phyloP scores from a whole-genome alignment of 352 stramenopile genomes.

The Plasmopara viticola region DNA sequence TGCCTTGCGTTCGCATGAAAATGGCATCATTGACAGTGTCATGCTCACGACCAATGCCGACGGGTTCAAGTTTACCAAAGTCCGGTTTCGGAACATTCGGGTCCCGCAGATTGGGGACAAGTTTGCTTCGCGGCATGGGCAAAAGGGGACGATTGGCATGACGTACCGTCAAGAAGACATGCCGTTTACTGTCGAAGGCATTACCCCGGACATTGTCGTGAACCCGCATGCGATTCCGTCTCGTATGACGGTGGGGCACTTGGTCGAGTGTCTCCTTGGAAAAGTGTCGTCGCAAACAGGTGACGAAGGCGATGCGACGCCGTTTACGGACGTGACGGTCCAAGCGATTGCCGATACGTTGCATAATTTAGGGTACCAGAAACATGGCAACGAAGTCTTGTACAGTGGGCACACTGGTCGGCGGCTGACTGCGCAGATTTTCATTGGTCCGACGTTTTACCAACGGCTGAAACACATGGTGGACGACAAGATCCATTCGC shows the following conservation, averaged over 20 bases:
- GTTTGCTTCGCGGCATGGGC: slow-evolving; percentile 90
- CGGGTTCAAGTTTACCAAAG: slow-evolving; percentile 96
- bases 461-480: slow-evolving; percentile 99
- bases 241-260: slow-evolving; percentile 99
- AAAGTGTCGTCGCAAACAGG: slow-evolving; percentile 97
- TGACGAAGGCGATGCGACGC: slow-evolving; percentile 97
- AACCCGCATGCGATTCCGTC: slow-evolving; percentile 99
- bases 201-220: slow-evolving; percentile 99
- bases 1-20: slow-evolving; percentile 96
- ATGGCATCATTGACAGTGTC: slow-evolving; percentile 99
- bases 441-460: slow-evolving; percentile 99
- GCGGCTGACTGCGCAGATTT: slow-evolving; percentile 94
- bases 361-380: slow-evolving; percentile 97
- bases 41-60: slow-evolving; percentile 98
- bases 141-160: slow-evolving; percentile 98
- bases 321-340: slow-evolving; percentile 98
- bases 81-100: slow-evolving; percentile 97
- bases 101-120: slow-evolving; percentile 99
- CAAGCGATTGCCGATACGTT: slow-evolving; percentile 95
- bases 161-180: slow-evolving; percentile 99
- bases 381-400: slow-evolving; percentile 98
- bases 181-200: slow-evolving; percentile 98
- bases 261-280: slow-evolving; percentile 99
- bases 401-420: slow-evolving; percentile 99
- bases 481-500: slow-evolving; percentile 99